Conservation (phyloP, 2,329 filamentous ascomycete genomes). For the Sarocladium kiliense region DNA sequence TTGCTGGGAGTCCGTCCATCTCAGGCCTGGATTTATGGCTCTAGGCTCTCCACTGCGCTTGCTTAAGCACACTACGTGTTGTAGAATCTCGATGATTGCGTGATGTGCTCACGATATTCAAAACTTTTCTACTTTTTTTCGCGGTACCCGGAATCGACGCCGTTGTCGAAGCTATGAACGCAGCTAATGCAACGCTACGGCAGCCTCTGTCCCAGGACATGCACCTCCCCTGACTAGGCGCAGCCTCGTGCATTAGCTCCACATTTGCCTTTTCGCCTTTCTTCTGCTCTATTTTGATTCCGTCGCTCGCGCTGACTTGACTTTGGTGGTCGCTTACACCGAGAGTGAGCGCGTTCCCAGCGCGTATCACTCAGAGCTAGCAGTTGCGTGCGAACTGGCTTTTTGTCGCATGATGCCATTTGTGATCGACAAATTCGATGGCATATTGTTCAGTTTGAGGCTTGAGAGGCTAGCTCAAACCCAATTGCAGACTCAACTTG, state of each 20-base stretch:
- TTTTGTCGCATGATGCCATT: too few relatives aligned
- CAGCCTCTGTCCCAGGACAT: slow-evolving; percentile 7
- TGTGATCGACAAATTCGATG: too few relatives aligned
- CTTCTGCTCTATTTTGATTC: neutral
- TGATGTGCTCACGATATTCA: too few relatives aligned
- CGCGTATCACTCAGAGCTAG: too few relatives aligned
- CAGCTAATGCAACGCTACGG: neutral
- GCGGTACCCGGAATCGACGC: too few relatives aligned
- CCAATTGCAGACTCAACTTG: too few relatives aligned
- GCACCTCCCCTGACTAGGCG: slow-evolving; percentile 8
- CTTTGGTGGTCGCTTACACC: neutral
- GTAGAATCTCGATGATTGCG: neutral
- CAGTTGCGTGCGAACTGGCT: too few relatives aligned
- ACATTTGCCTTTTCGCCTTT: neutral
- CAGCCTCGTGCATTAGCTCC: slow-evolving; percentile 2
- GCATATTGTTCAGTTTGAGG: too few relatives aligned
- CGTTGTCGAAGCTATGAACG: neutral
- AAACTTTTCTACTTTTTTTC: too few relatives aligned
- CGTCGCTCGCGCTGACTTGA: neutral
- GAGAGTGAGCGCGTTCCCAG: too few relatives aligned
- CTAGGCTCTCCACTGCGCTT: neutral
- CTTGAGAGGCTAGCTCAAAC: too few relatives aligned
- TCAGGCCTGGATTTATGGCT: neutral
- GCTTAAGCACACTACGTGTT: neutral
- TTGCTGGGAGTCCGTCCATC: neutral